Evolutionary conservation across 169 alveolate genomes (phyloP), one percentile per base, ranked within the genome.

Genomic region (Babesia ovata): DNA sequence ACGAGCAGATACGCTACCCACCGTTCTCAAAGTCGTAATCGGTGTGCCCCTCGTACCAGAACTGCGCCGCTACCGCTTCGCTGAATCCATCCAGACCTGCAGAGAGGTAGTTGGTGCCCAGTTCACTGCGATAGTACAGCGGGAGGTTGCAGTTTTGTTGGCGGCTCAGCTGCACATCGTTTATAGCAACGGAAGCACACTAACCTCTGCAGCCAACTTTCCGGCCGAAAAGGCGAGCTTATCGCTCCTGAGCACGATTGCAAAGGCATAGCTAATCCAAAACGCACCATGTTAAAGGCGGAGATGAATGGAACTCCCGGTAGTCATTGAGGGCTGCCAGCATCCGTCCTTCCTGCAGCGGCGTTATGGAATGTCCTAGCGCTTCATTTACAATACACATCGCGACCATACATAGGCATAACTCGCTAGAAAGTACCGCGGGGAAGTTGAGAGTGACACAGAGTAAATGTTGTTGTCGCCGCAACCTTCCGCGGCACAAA

Each of bases 1-100:
- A 4, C 19, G 16, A 10, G 2, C 12, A 19, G 16, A 36, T 10
- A 53, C 16, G 10, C 36, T 21, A 48, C 58, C 16, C 28, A 75
- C 90, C 71, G 7, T 57, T 69, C n/a, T 67, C 45, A 52, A 83
- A 83, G 63, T 83, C 90, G 53, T 83, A 83, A 66, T 83, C 90
- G 33, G 36, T 50, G 33, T 63, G 73, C 22, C 90, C 90, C 62
- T 74, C 86, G 71, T 83, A 83, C 90, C 90, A 83, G 50, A 73
- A 74, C 65, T 59, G 42, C 3, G 70, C 84, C 19, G 82, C 90
- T 4, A 83, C 17, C 44, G 61, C 67, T 52, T 83, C 86, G 22
- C 59, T 49, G 52, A 75, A 75, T 28, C 24, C 33, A n/a, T 42
- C 39, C 53, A 49, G 28, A 17, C 45, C 67, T 13, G 79, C 73